Evolutionary conservation across 176 grass and related monocot genomes (phyloP).

Genomic region (Zoysia pacifica): DNA sequence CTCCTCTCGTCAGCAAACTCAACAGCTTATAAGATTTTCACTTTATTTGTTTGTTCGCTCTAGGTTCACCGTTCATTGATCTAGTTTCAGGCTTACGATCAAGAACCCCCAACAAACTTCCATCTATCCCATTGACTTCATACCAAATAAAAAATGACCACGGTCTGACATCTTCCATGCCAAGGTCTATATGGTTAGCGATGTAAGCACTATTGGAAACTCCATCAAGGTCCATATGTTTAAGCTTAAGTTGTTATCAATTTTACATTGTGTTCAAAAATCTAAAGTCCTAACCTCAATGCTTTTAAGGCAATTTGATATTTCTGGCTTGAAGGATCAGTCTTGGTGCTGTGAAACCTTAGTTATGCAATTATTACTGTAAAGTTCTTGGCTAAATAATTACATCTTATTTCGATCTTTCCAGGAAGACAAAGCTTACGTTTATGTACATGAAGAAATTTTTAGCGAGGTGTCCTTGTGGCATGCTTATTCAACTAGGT

Average conservation of each 20-base stretch:
- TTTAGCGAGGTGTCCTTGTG: neutral
- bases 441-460: neutral
- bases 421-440: constrained; percentile 13
- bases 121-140: no score
- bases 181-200: no score
- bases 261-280: no score
- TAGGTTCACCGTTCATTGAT: neutral
- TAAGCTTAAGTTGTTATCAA: no score
- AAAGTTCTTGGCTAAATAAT: constrained; percentile 13
- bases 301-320: no score
- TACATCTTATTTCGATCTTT: constrained; percentile 9
- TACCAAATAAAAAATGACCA: no score
- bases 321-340: no score
- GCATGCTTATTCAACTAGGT: neutral
- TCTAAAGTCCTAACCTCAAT: no score
- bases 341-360: neutral
- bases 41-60: neutral
- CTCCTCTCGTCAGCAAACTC: neutral
- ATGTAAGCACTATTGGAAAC: no score
- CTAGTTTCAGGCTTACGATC: neutral
- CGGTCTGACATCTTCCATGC: no score
- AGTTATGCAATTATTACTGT: neutral
- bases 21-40: neutral
- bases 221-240: no score
- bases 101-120: neutral